Percentiles rank a stretch among this genome's conserved stretches.
These are phyloP conservation scores for Solanum dulcamara DNA, from an alignment of 257 asterid genomes.

Conservation along the genomic window DNA sequence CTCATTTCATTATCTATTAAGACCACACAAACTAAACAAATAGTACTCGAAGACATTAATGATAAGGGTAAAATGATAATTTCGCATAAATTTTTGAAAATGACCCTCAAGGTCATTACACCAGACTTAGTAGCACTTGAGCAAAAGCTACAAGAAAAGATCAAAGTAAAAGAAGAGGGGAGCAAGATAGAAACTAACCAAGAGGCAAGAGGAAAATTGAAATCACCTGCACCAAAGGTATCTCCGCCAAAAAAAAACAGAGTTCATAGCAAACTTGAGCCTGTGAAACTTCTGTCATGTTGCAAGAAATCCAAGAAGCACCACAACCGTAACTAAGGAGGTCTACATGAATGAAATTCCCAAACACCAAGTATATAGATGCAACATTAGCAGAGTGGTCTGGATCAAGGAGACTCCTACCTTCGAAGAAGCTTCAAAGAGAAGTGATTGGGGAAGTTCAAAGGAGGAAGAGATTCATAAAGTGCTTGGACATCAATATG, in stretches of 20 bases:
- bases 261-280: neutral
- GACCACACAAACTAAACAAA: too few relatives aligned
- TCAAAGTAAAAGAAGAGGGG: neutral
- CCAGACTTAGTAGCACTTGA: neutral
- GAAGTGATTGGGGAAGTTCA: neutral
- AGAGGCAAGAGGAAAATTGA: neutral
- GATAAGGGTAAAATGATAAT: too few relatives aligned
- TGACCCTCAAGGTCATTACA: too few relatives aligned
- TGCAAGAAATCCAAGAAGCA: neutral
- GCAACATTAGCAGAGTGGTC: neutral
- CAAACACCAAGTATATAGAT: neutral
- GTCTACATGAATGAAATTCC: neutral
- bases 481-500: too few relatives aligned
- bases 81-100: too few relatives aligned
- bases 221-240: neutral
- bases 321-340: neutral
- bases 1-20: too few relatives aligned
- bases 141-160: neutral
- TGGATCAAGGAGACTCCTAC: neutral
- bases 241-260: neutral
- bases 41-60: too few relatives aligned
- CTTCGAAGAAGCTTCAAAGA: neutral
- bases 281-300: neutral
- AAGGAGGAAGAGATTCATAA: neutral
- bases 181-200: neutral